phyloP scores from a whole-genome alignment of 31 red algal genomes.

The Bonnemaisonia californica region DNA sequence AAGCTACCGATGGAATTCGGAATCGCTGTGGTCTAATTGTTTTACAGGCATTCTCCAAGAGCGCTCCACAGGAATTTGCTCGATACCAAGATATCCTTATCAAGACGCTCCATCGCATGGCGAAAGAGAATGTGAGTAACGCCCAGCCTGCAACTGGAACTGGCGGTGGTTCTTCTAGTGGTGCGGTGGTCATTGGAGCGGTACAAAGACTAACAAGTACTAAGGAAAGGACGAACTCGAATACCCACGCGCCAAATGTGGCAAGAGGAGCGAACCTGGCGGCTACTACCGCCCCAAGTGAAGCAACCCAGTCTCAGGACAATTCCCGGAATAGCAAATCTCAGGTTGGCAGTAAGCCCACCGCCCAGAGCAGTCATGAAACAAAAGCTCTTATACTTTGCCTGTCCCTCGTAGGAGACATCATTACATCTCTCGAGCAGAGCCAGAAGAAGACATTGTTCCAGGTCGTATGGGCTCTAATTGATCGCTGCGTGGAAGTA shows the following conservation, averaged over 20 bases:
- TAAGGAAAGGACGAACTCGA: not conserved
- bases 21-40: conserved; percentile 70
- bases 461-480: conserved; percentile 52
- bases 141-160: conserved; percentile 22
- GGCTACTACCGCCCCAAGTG: not conserved
- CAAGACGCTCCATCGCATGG: conserved; percentile 58
- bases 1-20: conserved; percentile 34
- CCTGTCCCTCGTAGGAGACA: conserved; percentile 68
- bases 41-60: conserved; percentile 43
- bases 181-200: not conserved
- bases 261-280: not conserved
- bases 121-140: conserved; percentile 44
- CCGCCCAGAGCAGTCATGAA: conserved; percentile 27
- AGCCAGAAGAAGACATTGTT: conserved; percentile 59
- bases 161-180: not conserved
- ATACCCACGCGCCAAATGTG: not conserved
- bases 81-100: conserved; percentile 63
- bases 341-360: not conserved
- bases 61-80: conserved; percentile 27
- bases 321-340: not conserved
- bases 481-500: conserved; percentile 69
- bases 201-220: not conserved
- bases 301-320: not conserved
- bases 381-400: conserved; percentile 65
- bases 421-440: conserved; percentile 51